Evolutionary conservation across 2,329 filamentous ascomycete genomes (phyloP), one percentile per base, ranked within the genome.

Genomic region (Coleophoma crateriformis): DNA sequence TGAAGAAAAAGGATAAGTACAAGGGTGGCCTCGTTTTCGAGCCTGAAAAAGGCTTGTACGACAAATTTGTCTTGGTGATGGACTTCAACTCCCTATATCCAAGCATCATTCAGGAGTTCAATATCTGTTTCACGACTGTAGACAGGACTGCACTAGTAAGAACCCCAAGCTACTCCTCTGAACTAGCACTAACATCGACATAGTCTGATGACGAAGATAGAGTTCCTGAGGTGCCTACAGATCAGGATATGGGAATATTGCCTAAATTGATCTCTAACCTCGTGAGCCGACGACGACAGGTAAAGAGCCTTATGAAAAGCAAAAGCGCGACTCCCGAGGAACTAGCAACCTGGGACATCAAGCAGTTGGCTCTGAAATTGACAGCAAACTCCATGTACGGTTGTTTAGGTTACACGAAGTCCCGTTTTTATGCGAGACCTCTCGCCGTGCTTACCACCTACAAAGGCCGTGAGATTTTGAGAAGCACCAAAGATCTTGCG

Each of bases 351-450:
- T 99, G 92, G 91, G 94, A 99, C 58, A 97, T 96, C 64, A 97
- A 96, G 72, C 94, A 99, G 69, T 77, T 96, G 67, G 95, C 94
- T 27, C 72, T 99, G 63, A 99, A 99, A 72, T 81, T 99, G 47
- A 99, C 95, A 40, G 94, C 94, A 64, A 99, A 99, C 72, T 97
- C 92, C 58, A 99, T 99, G 95, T 99, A 99, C 68, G 94, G 94
- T 59, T 99, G 94, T 78, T 74, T 99, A 68, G 94, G 94, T 59
- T 99, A 96, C 67, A 92, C 89, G 12, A 95, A 91, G 66, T 97
- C 94, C 50, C 88, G 94, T 46, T 99, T 99, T 73, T 99, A 99
- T 63, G 94, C 94, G 51, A 84, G 94, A 50, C 94, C 94, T 11
- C 77, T 99, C 44, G 94, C 94, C 50, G 90, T 97, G 70, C 85